Percentiles rank a stretch among this genome's conserved stretches.
Evolutionary conservation across 108 stramenopile genomes (phyloP).

Genomic region (Conticribra guillardii): DNA sequence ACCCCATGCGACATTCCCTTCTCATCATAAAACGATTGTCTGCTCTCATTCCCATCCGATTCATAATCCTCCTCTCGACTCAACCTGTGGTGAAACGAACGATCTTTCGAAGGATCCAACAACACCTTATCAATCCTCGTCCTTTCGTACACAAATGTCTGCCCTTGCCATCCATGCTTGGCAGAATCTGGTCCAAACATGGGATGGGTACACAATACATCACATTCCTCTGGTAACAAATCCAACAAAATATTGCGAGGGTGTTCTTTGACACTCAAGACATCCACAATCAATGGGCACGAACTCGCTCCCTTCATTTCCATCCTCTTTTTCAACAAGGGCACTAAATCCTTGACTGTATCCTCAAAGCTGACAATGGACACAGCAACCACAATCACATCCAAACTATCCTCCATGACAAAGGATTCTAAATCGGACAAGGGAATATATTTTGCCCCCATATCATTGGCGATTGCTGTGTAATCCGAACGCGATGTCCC

Average conservation of each 20-base stretch:
- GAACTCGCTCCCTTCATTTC: conserved; percentile 42
- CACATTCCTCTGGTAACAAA: conserved; percentile 81
- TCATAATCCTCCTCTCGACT: conserved; percentile 3
- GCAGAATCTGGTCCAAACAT: conserved; percentile 91
- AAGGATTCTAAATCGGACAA: conserved; percentile 63
- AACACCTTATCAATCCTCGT: conserved; percentile 77
- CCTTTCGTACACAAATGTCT: conserved; percentile 96
- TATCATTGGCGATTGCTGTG: conserved; percentile 54
- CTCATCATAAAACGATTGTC: conserved; percentile 16
- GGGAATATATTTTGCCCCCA: conserved; percentile 59
- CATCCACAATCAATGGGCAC: conserved; percentile 93
- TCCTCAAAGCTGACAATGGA: conserved; percentile 94
- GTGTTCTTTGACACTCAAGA: conserved; percentile 97
- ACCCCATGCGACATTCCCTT: conserved; percentile 48
- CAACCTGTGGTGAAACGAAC: conserved; percentile 5
- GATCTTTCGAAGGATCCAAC: conserved; percentile 27
- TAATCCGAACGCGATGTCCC: conserved; percentile 66
- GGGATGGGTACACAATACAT: conserved; percentile 98
- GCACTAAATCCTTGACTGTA: conserved; percentile 56
- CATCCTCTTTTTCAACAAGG: conserved; percentile 38
- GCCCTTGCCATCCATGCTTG: conserved; percentile 87
- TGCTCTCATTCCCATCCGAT: conserved; percentile 18
- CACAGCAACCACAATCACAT: conserved; percentile 95
- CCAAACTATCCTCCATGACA: conserved; percentile 56
- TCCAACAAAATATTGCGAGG: conserved; percentile 87